Evolutionary conservation across 2,329 filamentous ascomycete species (phyloP), one percentile per base, ranked within the genome.

Genomic region (Microsporum canis): DNA sequence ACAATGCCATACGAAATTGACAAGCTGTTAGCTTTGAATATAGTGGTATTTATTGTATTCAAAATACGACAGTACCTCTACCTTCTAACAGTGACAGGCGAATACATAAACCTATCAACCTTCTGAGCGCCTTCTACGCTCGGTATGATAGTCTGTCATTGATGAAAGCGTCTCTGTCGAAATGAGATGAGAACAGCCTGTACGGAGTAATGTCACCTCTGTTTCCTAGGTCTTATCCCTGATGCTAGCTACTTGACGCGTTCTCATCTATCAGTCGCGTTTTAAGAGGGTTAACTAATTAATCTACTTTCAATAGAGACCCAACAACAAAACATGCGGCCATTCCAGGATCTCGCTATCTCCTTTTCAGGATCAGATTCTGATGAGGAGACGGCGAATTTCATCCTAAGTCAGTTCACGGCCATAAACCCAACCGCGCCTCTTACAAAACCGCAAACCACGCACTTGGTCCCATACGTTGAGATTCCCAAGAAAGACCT

Each of bases 361-460:
- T 55, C 49, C 49, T 55, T 31, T n/a, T 2, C 31, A 31, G 49
- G 31, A 17, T 17, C 49, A 5, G 43, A 47, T 36, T 55, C 31
- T 31, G 49, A 55, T 17, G 29, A 17, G n/a, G 49, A 55, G 10
- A 31, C 49, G 14, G 57, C 55, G 23, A 66, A 63, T 38, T 17
- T 55, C 29, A 59, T 59, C 8, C 64, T 66, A 8, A 68, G 61
- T 60, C 61, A 65, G 17, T 62, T 56, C 51, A 60, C 62, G 3
- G 57, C 63, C 6, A 56, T 60, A 23, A 63, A 65, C 17, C 4
- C 57, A 5, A 56, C 36, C 6, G 38, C 34, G 34, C 29, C 36
- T 43, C 31, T 17, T 27, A 27, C 4, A 8, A 57, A 49, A 2
- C 61, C 38, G 47, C 36, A 10, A 23, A 34, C 61, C 34, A 47